Base-by-base conservation (phyloP, 2,329 filamentous ascomycete genomes). In the Xylaria sp. region DNA sequence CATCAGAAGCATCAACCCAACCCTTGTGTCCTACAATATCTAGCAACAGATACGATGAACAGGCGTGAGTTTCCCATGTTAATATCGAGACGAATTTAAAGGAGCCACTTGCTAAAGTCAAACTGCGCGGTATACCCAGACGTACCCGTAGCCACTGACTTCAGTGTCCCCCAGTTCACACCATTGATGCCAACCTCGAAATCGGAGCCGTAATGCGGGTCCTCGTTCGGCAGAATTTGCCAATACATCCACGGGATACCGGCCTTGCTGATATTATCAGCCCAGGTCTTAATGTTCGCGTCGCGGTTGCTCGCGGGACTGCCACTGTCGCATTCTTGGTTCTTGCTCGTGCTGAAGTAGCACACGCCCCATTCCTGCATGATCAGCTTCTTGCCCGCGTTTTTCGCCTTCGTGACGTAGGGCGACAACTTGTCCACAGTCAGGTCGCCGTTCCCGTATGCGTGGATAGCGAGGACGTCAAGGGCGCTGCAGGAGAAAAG, bases 241-340 rank as follows among this genome's bases (percentile, higher is more conserved):
- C 56, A 59, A 12, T 59, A 59, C 56, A 59, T 59, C 56, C 56
- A 59, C 17, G 56, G 56, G 39, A 59, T 59, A 8, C 56, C 56
- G n/a, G 42, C 56, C 56, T 59, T 59, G 8, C 56, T 59, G 8
- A 59, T 48, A 32, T 45, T 48, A 19, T 59, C 56, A 11, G 56
- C 56, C 39, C 36, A 59, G 4, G 21, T 48, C 56, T 59, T 59
- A 39, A 59, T 59, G 39, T 59, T 59, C 1, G 9, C 14, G 24
- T 59, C 56, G 14, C 56, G 56, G 7, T 47, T 48, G 56, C 56
- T 17, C 17, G 56, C 11, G 56, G 27, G 24, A 24, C 39, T 48
- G 56, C 56, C 56, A 8, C 27, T 34, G 56, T 59, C 42, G 14
- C 56, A 59, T 3, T 32, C 4, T 14, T 59, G 36, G 9, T 59